Evolutionary conservation across 148 eudicot genomes (phyloP).

Genomic region (Vaccinium macrocarpon): DNA sequence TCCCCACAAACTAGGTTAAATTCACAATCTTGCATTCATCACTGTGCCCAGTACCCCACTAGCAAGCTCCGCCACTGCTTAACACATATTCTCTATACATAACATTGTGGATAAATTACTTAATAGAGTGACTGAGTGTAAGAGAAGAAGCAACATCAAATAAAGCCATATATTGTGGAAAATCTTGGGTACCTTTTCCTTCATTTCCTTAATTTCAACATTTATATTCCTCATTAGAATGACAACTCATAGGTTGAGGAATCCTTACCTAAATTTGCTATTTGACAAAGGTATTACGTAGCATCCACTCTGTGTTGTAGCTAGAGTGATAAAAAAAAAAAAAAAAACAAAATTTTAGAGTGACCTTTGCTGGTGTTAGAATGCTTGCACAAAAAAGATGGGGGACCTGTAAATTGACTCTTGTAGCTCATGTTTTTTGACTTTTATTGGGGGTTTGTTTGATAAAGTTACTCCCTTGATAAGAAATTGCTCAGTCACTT

Average conservation of each 20-base stretch:
- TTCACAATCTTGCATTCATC: no score
- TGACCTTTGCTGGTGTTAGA: constrained; percentile 14
- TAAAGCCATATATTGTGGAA: constrained; percentile 9
- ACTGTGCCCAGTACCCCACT: no score
- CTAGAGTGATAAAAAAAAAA: no score
- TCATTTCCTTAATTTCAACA: not conserved
- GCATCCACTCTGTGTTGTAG: not conserved
- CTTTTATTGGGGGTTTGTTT: constrained; percentile 10
- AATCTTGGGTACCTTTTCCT: not conserved
- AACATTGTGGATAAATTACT: no score
- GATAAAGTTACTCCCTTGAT: not conserved
- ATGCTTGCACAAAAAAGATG: not conserved
- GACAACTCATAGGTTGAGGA: constrained; percentile 13
- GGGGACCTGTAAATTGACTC: constrained; percentile 18
- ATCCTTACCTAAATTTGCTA: constrained; percentile 12
- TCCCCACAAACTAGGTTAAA: no score
- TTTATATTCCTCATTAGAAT: not conserved
- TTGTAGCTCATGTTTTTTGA: not conserved
- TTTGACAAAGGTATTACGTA: constrained; percentile 13
- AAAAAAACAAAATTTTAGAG: not conserved
- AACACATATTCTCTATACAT: no score
- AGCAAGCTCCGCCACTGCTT: no score
- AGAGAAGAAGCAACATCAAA: constrained; percentile 4
- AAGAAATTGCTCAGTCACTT: constrained; percentile 9
- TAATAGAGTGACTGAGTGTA: not conserved